Evolutionary conservation across 768 basidiomycete species (phyloP).

Genomic region (Porphyrellus cyaneotinctus): DNA sequence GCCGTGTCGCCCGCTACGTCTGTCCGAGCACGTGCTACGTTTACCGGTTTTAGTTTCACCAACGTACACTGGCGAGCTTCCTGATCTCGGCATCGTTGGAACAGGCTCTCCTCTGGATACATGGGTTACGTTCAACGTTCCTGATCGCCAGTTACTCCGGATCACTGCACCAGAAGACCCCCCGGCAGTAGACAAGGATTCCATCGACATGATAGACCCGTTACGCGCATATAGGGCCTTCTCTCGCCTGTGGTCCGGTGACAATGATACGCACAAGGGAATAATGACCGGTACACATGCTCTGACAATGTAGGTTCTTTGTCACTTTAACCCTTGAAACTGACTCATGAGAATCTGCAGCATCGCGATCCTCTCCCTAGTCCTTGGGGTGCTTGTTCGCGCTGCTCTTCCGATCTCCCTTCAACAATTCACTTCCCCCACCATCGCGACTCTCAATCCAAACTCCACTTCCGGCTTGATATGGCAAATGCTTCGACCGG

Average conservation of each 20-base stretch:
- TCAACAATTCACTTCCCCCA: constrained; percentile 19
- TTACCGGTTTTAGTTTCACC: constrained; percentile 51
- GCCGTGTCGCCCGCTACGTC: constrained; percentile 41
- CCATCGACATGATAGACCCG: constrained; percentile 41
- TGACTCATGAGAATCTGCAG: constrained; percentile 34
- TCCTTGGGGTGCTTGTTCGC: constrained; percentile 49
- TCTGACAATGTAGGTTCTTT: constrained; percentile 55
- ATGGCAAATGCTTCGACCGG: constrained; percentile 42
- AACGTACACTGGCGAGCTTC: constrained; percentile 15
- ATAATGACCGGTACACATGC: constrained; percentile 51
- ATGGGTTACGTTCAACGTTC: constrained; percentile 44
- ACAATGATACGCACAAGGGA: constrained; percentile 33
- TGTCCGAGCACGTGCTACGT: constrained; percentile 44
- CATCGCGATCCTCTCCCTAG: constrained; percentile 63
- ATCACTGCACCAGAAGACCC: constrained; percentile 34
- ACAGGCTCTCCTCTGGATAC: constrained; percentile 31
- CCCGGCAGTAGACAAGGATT: constrained; percentile 44
- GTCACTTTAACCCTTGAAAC: constrained; percentile 4
- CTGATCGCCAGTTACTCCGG: constrained; percentile 38
- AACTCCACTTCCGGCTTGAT: constrained; percentile 29
- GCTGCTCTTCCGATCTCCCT: constrained; percentile 21
- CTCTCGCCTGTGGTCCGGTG: constrained; percentile 38
- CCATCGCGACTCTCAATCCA: constrained; percentile 16
- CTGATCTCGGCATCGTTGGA: constrained; percentile 28
- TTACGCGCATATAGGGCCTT: constrained; percentile 43